Evolutionary conservation across 2,329 filamentous ascomycete genomes (phyloP), one percentile per base, ranked within the genome.

Genomic region (Penicillium freii): DNA sequence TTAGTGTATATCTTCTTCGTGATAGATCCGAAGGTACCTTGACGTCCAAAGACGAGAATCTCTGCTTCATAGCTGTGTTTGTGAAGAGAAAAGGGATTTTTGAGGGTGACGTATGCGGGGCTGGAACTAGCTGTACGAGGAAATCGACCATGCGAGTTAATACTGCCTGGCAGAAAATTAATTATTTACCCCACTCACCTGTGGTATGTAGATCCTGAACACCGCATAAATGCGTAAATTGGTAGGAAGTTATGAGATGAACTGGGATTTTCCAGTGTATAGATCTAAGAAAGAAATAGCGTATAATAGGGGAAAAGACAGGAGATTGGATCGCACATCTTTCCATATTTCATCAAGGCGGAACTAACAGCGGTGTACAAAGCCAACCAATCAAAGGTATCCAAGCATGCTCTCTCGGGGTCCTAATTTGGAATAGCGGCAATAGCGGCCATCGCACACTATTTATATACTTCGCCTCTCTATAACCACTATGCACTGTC

Each of bases 1-100:
- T 60, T 31, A 67, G 62, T 27, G 39, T 29, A 52, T 31, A 43
- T 43, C 51, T 42, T 36, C 7, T n/a, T 54, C 25, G 10, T 17
- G 27, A 46, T n/a, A 11, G 0, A n/a, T 44, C 25, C 8, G 5
- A 31, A 56, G 62, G 23, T 68, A 82, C 81, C 77, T 82, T 81
- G 57, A 84, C 81, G 66, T 84, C 82, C 47, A 84, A 71, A 45
- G 81, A 84, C 31, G 82, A 84, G 67, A 82, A 84, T 65, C 82
- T 78, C 67, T 84, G 82, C 74, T 84, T 84, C 82, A 84, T 84
- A 54, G 39, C 38, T 52, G 48, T 47, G 48, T 56, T 49, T 56
- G 59, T 63, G 62, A 54, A 44, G 58, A 60, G 54, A 48, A 56
- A 58, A 56, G 61, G 55, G 63, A 58, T 62, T 66, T 66, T 68